phyloP scores from a whole-genome alignment of 345 rosid genomes.

The Psidium guajava region DNA sequence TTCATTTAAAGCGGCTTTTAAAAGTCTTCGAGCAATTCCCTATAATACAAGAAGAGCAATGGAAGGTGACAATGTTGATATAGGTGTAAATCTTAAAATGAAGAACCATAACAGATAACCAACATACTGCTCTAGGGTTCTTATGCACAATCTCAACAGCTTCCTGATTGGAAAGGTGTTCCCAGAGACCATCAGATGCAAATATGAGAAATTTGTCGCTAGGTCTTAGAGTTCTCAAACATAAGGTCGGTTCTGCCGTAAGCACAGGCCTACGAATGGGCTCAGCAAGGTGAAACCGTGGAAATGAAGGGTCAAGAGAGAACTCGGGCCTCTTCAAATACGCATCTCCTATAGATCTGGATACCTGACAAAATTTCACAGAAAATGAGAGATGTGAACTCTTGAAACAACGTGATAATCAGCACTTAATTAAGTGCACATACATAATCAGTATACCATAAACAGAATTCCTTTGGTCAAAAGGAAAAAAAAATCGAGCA shows the following conservation, averaged over 20 bases:
- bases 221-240: constrained; percentile 47
- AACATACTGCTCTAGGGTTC: constrained; percentile 60
- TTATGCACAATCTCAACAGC: constrained; percentile 68
- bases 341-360: constrained; percentile 97
- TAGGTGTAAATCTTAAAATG: background rate
- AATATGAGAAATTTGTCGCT: constrained; percentile 79
- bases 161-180: constrained; percentile 69
- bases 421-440: background rate
- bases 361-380: constrained; percentile 34
- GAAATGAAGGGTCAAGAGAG: constrained; percentile 77
- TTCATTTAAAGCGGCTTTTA: constrained; percentile 52
- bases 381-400: background rate
- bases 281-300: constrained; percentile 72
- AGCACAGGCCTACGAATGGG: constrained; percentile 67
- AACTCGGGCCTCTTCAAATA: constrained; percentile 84
- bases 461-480: background rate
- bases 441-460: background rate
- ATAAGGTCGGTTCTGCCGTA: constrained; percentile 65
- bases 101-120: background rate
- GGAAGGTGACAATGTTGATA: background rate
- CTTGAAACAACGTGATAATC: background rate
- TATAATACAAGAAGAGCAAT: background rate
- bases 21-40: constrained; percentile 81
- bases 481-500: background rate
- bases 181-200: constrained; percentile 99